A percentile compares a stretch with the other conserved stretches of the same genome.
phyloP scores from a whole-genome alignment of 2,329 filamentous ascomycete genomes.

The Colletotrichum sp. region DNA sequence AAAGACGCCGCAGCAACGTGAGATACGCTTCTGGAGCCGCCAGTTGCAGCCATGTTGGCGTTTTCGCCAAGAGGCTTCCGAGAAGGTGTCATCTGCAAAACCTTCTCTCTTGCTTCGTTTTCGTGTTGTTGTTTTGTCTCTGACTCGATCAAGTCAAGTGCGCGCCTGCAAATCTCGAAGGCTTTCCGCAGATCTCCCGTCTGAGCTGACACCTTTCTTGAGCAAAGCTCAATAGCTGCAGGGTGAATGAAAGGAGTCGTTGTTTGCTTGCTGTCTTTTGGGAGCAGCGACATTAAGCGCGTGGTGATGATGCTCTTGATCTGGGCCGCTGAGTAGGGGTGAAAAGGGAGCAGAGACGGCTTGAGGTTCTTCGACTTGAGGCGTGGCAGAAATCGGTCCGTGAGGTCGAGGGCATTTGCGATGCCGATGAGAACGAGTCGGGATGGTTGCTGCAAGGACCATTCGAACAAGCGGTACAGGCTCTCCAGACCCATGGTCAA shows the following conservation, averaged over 20 bases:
- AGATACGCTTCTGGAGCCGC: slow-evolving; percentile 44
- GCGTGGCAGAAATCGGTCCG: slow-evolving; percentile 90
- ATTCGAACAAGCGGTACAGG: slow-evolving; percentile 94
- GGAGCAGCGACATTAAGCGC: slow-evolving; percentile 78
- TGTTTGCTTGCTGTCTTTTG: slow-evolving; percentile 54
- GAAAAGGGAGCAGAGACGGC: slow-evolving; percentile 86
- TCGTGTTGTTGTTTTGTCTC: slow-evolving; percentile 80
- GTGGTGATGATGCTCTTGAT: slow-evolving; percentile 87
- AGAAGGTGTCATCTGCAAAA: slow-evolving; percentile 68
- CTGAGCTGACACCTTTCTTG: slow-evolving; percentile 92
- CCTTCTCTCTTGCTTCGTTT: slow-evolving; percentile 61
- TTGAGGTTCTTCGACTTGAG: slow-evolving; percentile 93
- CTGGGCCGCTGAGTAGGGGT: slow-evolving; percentile 88
- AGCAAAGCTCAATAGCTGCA: slow-evolving; percentile 90
- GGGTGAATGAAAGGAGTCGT: slow-evolving; percentile 90
- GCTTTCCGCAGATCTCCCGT: slow-evolving; percentile 94
- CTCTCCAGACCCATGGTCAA: slow-evolving; percentile 87
- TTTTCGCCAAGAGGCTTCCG: slow-evolving; percentile 84
- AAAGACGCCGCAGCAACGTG: slow-evolving; percentile 60
- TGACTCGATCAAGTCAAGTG: slow-evolving; percentile 85
- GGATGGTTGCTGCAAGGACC: slow-evolving; percentile 84
- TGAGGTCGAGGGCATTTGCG: slow-evolving; percentile 94
- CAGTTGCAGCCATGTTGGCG: slow-evolving; percentile 66
- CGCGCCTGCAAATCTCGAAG: slow-evolving; percentile 90
- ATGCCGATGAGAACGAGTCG: slow-evolving; percentile 87